These are phyloP conservation scores for Hippophae tibetana DNA, from an alignment of 306 rosid genomes.

Conservation along the genomic window DNA sequence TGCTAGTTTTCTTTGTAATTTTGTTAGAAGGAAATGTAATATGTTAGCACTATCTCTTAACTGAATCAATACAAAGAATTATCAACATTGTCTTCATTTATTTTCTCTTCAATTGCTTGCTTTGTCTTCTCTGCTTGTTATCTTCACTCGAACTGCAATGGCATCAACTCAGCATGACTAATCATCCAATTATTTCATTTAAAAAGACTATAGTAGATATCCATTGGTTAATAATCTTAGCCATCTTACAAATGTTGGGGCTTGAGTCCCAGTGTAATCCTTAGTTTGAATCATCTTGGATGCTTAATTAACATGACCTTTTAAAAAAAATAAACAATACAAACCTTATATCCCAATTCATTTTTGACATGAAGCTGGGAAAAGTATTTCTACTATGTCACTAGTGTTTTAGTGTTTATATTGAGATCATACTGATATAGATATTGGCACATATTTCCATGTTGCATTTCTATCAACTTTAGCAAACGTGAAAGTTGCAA, in stretches of 20 bases:
- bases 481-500: conserved; percentile 60
- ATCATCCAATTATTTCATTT: too few species aligned
- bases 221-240: neutral
- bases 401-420: neutral
- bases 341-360: neutral
- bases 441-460: conserved; percentile 24
- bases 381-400: neutral
- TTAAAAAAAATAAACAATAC: too few species aligned
- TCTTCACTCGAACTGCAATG: too few species aligned
- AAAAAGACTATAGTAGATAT: too few species aligned
- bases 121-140: too few species aligned
- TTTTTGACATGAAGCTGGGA: neutral
- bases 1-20: too few species aligned
- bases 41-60: too few species aligned
- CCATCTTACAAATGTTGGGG: neutral
- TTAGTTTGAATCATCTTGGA: neutral
- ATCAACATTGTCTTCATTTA: too few species aligned
- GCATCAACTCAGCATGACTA: too few species aligned
- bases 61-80: too few species aligned
- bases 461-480: conserved; percentile 85
- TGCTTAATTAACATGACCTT: neutral
- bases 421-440: neutral
- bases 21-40: too few species aligned
- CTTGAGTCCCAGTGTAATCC: neutral
- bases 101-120: too few species aligned